phyloP scores from a whole-genome alignment of 1,284 basidiomycete genomes.

The Retiboletus flavoniger region DNA sequence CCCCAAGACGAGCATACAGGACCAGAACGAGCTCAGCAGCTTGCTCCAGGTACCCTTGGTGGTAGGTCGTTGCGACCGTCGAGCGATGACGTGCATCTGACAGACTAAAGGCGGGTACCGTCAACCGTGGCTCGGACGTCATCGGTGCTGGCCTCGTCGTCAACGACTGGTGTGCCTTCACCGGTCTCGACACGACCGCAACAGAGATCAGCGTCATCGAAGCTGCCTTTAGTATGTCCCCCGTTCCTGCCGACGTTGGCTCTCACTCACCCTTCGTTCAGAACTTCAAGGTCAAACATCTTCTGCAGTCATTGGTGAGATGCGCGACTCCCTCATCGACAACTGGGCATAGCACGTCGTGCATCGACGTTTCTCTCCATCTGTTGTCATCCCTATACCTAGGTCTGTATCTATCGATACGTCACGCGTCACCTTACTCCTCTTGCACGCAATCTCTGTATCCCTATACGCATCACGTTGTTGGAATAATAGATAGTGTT shows the following conservation, averaged over 20 bases:
- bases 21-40: slow-evolving; percentile 96
- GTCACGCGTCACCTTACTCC: neutral
- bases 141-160: slow-evolving; percentile 97
- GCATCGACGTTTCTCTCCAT: neutral
- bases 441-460: slow-evolving; percentile 24
- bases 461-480: slow-evolving; percentile 12
- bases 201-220: slow-evolving; percentile 99
- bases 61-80: slow-evolving; percentile 47
- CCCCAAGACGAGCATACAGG: slow-evolving; percentile 94
- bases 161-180: slow-evolving; percentile 99
- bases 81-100: neutral
- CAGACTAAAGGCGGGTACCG: slow-evolving; percentile 79
- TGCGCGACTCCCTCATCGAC: slow-evolving; percentile 92
- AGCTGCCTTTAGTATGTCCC: slow-evolving; percentile 85
- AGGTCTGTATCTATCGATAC: neutral
- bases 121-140: slow-evolving; percentile 97
- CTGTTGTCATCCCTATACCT: slow-evolving; percentile 10
- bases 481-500: slow-evolving; percentile 16
- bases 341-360: slow-evolving; percentile 72
- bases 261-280: slow-evolving; percentile 32
- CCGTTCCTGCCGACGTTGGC: slow-evolving; percentile 1
- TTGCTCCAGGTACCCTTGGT: slow-evolving; percentile 94
- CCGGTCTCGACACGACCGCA: slow-evolving; percentile 94
- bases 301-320: slow-evolving; percentile 87
- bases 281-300: slow-evolving; percentile 88